Conservation (phyloP, 2,329 filamentous ascomycete genomes). For the Aquanectria penicillioides region DNA sequence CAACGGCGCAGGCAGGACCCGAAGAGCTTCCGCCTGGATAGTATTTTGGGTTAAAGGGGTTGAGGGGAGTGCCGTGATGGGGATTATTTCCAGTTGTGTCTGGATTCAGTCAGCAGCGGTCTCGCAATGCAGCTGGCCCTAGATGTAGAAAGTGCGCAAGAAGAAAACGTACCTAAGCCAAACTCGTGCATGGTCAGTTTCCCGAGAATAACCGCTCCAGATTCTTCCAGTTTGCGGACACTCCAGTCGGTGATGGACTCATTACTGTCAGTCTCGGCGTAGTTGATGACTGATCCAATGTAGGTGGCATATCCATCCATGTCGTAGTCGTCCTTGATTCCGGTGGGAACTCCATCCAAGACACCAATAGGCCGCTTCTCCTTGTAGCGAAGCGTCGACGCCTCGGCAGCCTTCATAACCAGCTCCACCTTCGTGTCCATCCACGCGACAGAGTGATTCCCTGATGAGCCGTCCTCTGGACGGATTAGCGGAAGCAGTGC, state of each 20-base stretch:
- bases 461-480: constrained; percentile 48
- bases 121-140: not conserved
- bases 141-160: no score
- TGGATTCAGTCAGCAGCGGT: constrained; percentile 39
- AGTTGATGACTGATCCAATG: constrained; percentile 70
- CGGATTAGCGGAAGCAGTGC: constrained; percentile 58
- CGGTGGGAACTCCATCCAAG: constrained; percentile 78
- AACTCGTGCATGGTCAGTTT: constrained; percentile 83
- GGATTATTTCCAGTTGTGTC: constrained; percentile 83
- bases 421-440: constrained; percentile 54
- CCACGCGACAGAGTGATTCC: constrained; percentile 55
- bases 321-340: constrained; percentile 81
- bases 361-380: constrained; percentile 67
- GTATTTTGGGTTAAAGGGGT: constrained; percentile 77
- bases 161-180: constrained; percentile 65
- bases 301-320: constrained; percentile 77
- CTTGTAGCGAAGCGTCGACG: constrained; percentile 58
- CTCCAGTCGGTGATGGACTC: constrained; percentile 70
- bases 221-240: constrained; percentile 74
- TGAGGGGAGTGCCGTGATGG: constrained; percentile 76
- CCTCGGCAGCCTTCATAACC: constrained; percentile 55
- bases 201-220: constrained; percentile 76
- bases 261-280: constrained; percentile 55
- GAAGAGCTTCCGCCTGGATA: constrained; percentile 83
- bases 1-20: constrained; percentile 77